A percentile compares a stretch with the other conserved stretches of the same genome.
Conservation (phyloP, 345 rosid genomes). For the Cochlearia excelsa region DNA sequence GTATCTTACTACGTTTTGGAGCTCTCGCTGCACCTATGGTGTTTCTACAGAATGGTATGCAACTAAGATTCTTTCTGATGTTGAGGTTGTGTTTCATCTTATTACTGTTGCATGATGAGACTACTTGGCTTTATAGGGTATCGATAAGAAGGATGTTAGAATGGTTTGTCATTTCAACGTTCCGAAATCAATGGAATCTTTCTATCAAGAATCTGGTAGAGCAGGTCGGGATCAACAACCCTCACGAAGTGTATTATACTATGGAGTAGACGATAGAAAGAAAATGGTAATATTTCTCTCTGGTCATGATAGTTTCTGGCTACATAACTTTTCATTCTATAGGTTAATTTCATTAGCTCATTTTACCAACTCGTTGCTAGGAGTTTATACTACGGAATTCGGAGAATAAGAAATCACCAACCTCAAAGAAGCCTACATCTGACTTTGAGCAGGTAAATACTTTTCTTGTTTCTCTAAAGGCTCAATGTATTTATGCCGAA, state of each 20-base stretch:
- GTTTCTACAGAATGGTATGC: slow-evolving; percentile 78
- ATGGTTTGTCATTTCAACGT: slow-evolving; percentile 87
- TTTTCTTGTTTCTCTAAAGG: slow-evolving; percentile 16
- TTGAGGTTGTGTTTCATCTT: not conserved
- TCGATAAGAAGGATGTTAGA: slow-evolving; percentile 93
- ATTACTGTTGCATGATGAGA: slow-evolving; percentile 22
- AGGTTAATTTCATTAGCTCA: slow-evolving; percentile 19
- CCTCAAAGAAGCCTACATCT: slow-evolving; percentile 56
- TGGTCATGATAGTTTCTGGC: slow-evolving; percentile 11
- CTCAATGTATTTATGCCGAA: slow-evolving; percentile 12
- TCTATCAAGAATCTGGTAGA: slow-evolving; percentile 98
- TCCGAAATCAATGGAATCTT: slow-evolving; percentile 96
- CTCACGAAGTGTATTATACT: slow-evolving; percentile 78
- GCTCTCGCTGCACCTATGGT: slow-evolving; percentile 42
- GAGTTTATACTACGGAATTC: slow-evolving; percentile 74
- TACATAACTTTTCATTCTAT: slow-evolving; percentile 15
- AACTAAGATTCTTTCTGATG: slow-evolving; percentile 16
- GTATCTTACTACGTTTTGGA: slow-evolving; percentile 49
- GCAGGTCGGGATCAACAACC: slow-evolving; percentile 96
- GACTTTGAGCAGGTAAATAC: slow-evolving; percentile 68
- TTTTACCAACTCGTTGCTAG: slow-evolving; percentile 42
- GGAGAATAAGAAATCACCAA: slow-evolving; percentile 54
- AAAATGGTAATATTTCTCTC: slow-evolving; percentile 57
- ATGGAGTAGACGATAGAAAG: slow-evolving; percentile 85
- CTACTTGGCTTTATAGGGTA: slow-evolving; percentile 55